These are phyloP conservation scores for Xerocomellus intermedius DNA, from an alignment of 768 basidiomycete species.

Conservation along the genomic window DNA sequence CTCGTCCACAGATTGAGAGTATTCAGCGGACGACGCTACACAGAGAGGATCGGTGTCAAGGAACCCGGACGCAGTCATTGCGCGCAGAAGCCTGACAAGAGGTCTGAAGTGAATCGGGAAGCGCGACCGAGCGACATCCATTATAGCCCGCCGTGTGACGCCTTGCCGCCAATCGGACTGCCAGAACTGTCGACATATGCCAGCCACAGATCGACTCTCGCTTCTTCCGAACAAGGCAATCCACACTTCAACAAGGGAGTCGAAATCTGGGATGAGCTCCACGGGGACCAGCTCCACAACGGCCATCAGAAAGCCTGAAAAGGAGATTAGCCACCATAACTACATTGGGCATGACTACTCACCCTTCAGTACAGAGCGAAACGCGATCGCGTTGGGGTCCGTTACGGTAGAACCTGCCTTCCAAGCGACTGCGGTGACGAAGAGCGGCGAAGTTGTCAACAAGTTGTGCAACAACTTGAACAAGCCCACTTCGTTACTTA, in stretches of 20 bases:
- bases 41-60: conserved; percentile 70
- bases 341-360: conserved; percentile 10
- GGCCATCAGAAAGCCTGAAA: conserved; percentile 69
- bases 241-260: conserved; percentile 72
- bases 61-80: conserved; percentile 77
- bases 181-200: conserved; percentile 84
- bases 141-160: conserved; percentile 68
- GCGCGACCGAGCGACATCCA: conserved; percentile 78
- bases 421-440: conserved; percentile 73
- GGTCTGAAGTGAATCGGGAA: conserved; percentile 80
- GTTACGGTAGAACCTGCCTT: conserved; percentile 64
- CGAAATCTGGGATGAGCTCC: conserved; percentile 75
- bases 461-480: conserved; percentile 56
- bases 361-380: conserved; percentile 86
- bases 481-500: conserved; percentile 59
- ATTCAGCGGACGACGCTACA: conserved; percentile 42
- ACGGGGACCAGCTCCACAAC: conserved; percentile 72
- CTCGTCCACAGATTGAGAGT: conserved; percentile 38
- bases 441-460: conserved; percentile 69
- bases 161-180: conserved; percentile 68
- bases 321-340: conserved; percentile 1
- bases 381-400: conserved; percentile 76
- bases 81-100: conserved; percentile 67
- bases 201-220: conserved; percentile 55
- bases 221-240: conserved; percentile 77